These are phyloP conservation scores for Mortierella sp. DNA, from an alignment of 371 early-diverging fungal genomes.

Conservation along the genomic window DNA sequence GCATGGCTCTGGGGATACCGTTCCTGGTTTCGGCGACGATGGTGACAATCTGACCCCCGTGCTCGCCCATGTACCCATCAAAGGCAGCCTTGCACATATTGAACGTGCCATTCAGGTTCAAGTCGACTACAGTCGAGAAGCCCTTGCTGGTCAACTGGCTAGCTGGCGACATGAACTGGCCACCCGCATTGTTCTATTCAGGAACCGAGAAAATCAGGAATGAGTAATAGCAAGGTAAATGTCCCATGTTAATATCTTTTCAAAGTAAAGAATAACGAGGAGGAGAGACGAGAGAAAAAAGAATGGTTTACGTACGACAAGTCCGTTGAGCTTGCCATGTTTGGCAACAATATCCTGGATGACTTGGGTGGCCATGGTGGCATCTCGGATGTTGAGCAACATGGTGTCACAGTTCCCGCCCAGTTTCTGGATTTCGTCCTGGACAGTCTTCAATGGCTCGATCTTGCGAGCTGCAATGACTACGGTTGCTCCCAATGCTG, in stretches of 20 bases:
- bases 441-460: conserved; percentile 55
- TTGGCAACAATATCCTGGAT: conserved; percentile 55
- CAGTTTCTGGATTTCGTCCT: conserved; percentile 57
- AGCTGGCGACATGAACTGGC: conserved; percentile 61
- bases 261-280: background rate
- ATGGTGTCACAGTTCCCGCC: conserved; percentile 57
- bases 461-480: conserved; percentile 61
- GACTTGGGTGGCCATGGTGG: conserved; percentile 40
- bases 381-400: conserved; percentile 61
- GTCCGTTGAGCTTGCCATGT: conserved; percentile 56
- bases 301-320: conserved; percentile 56
- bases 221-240: too few relatives aligned
- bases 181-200: conserved; percentile 65
- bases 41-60: conserved; percentile 65
- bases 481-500: conserved; percentile 63
- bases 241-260: background rate
- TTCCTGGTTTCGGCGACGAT: conserved; percentile 65
- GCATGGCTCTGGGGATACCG: conserved; percentile 57
- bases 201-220: background rate
- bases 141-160: conserved; percentile 60
- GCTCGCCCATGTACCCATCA: conserved; percentile 60
- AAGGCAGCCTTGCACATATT: conserved; percentile 60
- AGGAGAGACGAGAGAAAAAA: background rate
- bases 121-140: conserved; percentile 65
- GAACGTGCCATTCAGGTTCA: conserved; percentile 68